Conservation (phyloP, 1,139 yeast species). For the Taiozyma sp. region DNA sequence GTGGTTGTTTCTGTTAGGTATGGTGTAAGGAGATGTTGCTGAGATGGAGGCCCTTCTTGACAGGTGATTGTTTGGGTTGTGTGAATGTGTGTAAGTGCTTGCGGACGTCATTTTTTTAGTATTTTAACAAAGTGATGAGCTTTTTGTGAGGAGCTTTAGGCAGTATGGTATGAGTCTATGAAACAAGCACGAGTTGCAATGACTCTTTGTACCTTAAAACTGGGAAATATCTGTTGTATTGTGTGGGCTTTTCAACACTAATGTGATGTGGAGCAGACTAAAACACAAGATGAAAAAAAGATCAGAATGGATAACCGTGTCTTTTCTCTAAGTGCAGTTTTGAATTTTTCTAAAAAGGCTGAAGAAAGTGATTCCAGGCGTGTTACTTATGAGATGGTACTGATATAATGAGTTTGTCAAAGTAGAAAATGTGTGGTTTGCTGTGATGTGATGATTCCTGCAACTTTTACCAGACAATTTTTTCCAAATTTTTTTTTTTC, state of each 20-base stretch:
- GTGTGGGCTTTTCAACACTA: not conserved
- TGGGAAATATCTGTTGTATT: not conserved
- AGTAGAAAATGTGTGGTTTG: not conserved
- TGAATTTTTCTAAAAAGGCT: not conserved
- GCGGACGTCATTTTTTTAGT: not conserved
- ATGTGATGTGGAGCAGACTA: not conserved
- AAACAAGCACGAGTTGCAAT: not conserved
- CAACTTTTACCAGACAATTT: not conserved
- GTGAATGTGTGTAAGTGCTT: slow-evolving; percentile 8
- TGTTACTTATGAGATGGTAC: not conserved
- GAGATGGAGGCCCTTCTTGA: slow-evolving; percentile 23
- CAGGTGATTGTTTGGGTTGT: slow-evolving; percentile 17
- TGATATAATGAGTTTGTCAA: not conserved
- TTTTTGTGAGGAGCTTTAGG: not conserved
- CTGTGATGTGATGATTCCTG: not conserved
- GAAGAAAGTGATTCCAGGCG: not conserved
- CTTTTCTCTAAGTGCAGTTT: not conserved
- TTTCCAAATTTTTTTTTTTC: not conserved
- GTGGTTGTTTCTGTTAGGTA: slow-evolving; percentile 14
- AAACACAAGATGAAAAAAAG: not conserved
- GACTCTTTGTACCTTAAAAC: not conserved
- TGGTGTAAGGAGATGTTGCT: slow-evolving; percentile 22
- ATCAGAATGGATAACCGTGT: not conserved
- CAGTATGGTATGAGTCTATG: not conserved
- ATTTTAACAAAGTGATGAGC: not conserved